phyloP scores from a whole-genome alignment of 345 rosid species.

The Brassica carinata region DNA sequence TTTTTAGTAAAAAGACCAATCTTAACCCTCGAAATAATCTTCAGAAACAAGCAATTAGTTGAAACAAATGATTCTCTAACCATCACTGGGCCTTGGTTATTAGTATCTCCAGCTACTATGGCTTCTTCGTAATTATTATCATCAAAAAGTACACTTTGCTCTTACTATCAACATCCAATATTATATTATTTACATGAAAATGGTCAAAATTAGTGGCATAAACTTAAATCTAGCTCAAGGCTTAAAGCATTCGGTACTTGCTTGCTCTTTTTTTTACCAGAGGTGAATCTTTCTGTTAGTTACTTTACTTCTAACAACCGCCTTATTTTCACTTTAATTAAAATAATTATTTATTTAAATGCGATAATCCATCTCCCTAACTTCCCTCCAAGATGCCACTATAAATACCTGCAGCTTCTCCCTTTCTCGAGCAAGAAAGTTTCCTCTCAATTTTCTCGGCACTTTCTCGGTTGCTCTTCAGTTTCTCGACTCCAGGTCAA shows the following conservation, averaged over 20 bases:
- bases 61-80: conserved; percentile 46
- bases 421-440: background rate
- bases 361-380: background rate
- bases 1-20: conserved; percentile 27
- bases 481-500: conserved; percentile 19
- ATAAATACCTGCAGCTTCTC: conserved; percentile 32
- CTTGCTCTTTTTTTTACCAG: background rate
- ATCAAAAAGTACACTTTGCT: background rate
- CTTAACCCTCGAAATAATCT: conserved; percentile 28
- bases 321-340: background rate
- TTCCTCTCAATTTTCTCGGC: conserved; percentile 29
- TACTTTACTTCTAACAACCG: conserved; percentile 29
- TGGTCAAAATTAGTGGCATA: conserved; percentile 18
- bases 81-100: conserved; percentile 33
- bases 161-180: background rate
- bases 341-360: background rate
- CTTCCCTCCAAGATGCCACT: conserved; percentile 40
- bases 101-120: conserved; percentile 30
- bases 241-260: background rate
- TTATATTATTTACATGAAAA: background rate
- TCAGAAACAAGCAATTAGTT: conserved; percentile 43
- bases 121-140: conserved; percentile 6
- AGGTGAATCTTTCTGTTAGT: conserved; percentile 16
- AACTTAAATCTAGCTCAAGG: background rate
- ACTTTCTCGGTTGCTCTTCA: conserved; percentile 13